Percentiles rank a stretch among this genome's conserved stretches.
Evolutionary conservation across 2,329 filamentous ascomycete species (phyloP).

Genomic region (Cercospora sesami): DNA sequence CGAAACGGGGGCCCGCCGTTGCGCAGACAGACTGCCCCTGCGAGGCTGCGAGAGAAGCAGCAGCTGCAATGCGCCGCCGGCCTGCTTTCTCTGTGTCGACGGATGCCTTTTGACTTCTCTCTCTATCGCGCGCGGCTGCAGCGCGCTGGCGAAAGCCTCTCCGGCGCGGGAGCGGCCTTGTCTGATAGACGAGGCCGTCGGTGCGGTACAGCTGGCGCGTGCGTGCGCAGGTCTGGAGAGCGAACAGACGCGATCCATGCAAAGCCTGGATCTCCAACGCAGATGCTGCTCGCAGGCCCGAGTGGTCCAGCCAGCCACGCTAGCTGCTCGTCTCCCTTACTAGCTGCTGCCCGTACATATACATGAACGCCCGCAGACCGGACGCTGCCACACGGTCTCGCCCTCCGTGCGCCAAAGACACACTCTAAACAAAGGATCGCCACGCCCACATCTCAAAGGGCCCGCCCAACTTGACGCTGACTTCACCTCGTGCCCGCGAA

Average conservation of each 20-base stretch:
- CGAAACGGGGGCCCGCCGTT: background rate
- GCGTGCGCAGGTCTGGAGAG: background rate
- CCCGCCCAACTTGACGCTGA: constrained; percentile 24
- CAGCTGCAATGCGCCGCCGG: too few relatives aligned
- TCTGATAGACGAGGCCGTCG: background rate
- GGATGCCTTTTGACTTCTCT: background rate
- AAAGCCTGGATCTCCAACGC: constrained; percentile 33
- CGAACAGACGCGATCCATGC: constrained; percentile 27
- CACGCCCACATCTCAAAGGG: constrained; percentile 41
- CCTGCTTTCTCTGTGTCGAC: background rate
- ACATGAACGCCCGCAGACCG: constrained; percentile 32
- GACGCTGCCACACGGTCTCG: constrained; percentile 43
- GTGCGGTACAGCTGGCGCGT: constrained; percentile 9
- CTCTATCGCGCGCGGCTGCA: background rate
- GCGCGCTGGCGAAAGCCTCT: background rate
- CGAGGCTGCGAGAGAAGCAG: too few relatives aligned
- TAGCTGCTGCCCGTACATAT: constrained; percentile 33
- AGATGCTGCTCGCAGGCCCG: constrained; percentile 25
- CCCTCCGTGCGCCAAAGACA: constrained; percentile 49
- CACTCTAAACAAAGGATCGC: constrained; percentile 53
- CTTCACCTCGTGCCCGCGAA: constrained; percentile 29
- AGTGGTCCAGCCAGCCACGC: constrained; percentile 32
- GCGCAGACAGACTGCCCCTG: background rate
- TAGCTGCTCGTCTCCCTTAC: constrained; percentile 27
- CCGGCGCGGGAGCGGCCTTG: background rate